Conservation (phyloP, 2,329 filamentous ascomycete genomes). For the Chalaropsis ovoidea region DNA sequence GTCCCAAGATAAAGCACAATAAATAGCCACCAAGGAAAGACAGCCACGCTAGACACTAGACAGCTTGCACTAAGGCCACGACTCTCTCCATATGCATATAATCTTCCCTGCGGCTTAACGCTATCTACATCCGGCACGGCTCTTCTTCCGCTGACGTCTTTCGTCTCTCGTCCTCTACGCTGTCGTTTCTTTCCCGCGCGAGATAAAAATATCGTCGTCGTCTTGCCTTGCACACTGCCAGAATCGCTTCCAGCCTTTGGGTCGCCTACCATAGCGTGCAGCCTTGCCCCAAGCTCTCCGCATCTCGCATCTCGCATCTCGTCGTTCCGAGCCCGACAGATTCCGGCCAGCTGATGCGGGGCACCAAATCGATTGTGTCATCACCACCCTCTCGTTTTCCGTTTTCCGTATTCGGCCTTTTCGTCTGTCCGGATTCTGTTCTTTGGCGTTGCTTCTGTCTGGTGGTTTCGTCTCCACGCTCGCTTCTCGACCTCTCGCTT, state of each 20-base stretch:
- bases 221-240: neutral
- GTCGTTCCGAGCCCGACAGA: neutral
- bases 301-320: neutral
- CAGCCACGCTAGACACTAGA: neutral
- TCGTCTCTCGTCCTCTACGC: neutral
- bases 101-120: neutral
- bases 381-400: neutral
- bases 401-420: neutral
- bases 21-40: neutral
- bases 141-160: neutral
- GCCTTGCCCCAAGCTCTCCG: neutral
- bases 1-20: neutral
- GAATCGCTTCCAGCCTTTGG: neutral
- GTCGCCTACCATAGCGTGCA: neutral
- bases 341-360: neutral
- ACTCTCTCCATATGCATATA: neutral
- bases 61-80: neutral
- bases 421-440: no score
- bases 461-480: neutral
- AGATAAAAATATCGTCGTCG: neutral
- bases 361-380: neutral
- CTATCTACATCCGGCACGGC: constrained; percentile 1
- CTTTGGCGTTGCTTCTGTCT: no score
- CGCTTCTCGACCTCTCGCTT: neutral
- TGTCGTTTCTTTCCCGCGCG: neutral